Conservation (phyloP, 768 basidiomycete genomes). For the Russula foetens region DNA sequence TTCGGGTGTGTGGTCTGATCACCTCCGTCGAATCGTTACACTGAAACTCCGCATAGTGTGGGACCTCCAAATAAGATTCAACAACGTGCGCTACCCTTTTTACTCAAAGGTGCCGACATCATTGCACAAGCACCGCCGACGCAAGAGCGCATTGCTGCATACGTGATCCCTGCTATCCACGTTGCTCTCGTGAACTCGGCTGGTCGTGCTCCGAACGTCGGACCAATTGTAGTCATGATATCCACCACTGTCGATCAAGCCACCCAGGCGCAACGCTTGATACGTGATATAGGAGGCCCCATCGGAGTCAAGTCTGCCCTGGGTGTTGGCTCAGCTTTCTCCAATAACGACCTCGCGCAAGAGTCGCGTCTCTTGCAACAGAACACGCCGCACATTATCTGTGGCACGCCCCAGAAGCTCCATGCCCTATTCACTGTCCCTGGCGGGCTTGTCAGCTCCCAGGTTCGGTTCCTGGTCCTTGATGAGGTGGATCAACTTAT, state of each 20-base stretch:
- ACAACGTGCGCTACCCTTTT: conserved; percentile 91
- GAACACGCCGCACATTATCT: conserved; percentile 90
- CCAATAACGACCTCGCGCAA: conserved; percentile 51
- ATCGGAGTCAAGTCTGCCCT: conserved; percentile 89
- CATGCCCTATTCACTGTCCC: conserved; percentile 82
- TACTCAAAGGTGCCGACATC: conserved; percentile 89
- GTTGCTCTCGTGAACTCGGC: conserved; percentile 61
- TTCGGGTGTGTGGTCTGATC: conserved; percentile 65
- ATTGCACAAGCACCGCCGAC: conserved; percentile 99
- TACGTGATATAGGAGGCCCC: conserved; percentile 86
- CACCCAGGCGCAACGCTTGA: conserved; percentile 93
- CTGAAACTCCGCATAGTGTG: conserved; percentile 43
- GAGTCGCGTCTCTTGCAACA: conserved; percentile 81
- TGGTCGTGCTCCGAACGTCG: conserved; percentile 52
- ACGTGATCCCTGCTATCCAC: conserved; percentile 87
- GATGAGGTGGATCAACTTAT: conserved; percentile 99
- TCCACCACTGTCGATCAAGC: conserved; percentile 99
- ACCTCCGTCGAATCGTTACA: conserved; percentile 4
- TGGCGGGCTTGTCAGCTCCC: conserved; percentile 69
- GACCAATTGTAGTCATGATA: conserved; percentile 86
- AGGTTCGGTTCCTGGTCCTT: conserved; percentile 88
- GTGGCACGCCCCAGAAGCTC: conserved; percentile 95
- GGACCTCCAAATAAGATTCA: conserved; percentile 99
- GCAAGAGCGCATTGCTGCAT: conserved; percentile 96
- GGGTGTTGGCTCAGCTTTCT: conserved; percentile 71